phyloP scores from a whole-genome alignment of 306 rosid genomes.

The peach (Prunus persica) region DNA sequence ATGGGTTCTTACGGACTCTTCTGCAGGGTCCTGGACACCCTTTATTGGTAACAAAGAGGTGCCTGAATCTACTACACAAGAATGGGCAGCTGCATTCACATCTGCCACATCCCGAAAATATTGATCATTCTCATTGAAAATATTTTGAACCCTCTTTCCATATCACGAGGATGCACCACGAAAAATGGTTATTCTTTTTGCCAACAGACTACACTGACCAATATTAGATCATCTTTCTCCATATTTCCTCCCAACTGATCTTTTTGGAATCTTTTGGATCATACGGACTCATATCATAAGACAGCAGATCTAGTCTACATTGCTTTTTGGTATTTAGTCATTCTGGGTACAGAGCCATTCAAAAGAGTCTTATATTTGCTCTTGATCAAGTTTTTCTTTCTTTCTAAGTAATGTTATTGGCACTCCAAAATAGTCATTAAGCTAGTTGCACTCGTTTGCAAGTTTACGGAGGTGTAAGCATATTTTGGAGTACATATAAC shows the following conservation, averaged over 20 bases:
- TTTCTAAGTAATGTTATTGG: background rate
- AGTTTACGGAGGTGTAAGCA: background rate
- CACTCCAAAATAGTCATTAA: background rate
- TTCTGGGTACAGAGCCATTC: background rate
- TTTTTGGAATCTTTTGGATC: background rate
- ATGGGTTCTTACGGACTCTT: slow-evolving; percentile 50
- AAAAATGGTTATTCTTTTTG: slow-evolving; percentile 5
- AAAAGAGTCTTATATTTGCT: background rate
- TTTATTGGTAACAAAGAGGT: slow-evolving; percentile 33
- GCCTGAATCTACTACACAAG: slow-evolving; percentile 27
- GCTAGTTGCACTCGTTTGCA: background rate
- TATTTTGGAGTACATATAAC: slow-evolving; percentile 1
- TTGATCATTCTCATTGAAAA: slow-evolving; percentile 6
- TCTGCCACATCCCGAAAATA: slow-evolving; percentile 25
- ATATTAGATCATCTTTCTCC: slow-evolving; percentile 3
- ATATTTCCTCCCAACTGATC: background rate
- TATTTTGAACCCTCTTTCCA: background rate
- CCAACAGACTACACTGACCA: slow-evolving; percentile 22
- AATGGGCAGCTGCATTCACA: slow-evolving; percentile 47
- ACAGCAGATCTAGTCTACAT: slow-evolving; percentile 8
- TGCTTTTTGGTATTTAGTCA: slow-evolving; percentile 11
- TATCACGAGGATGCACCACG: slow-evolving; percentile 5
- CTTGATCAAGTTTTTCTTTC: background rate
- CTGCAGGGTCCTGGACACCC: slow-evolving; percentile 49
- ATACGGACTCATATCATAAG: background rate